Conservation (phyloP, 345 rosid species). For the Hirschfeldia incana region DNA sequence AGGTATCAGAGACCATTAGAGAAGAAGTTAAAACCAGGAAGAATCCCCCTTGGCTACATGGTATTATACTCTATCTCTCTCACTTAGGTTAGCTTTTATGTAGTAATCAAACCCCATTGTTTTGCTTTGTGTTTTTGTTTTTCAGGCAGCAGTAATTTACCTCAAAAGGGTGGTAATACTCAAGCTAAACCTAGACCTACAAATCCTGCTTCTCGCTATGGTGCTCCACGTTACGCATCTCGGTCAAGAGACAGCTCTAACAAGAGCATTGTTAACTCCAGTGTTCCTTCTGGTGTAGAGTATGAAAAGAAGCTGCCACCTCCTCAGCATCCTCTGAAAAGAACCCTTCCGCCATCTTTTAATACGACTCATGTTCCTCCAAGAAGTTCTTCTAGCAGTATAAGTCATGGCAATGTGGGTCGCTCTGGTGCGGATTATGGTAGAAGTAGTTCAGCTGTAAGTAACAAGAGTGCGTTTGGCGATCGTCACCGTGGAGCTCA, state of each 20-base stretch:
- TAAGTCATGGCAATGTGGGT: constrained; percentile 39
- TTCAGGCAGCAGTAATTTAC: constrained; percentile 10
- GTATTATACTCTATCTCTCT: constrained; percentile 22
- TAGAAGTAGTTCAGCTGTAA: constrained; percentile 27
- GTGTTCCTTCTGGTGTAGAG: constrained; percentile 46
- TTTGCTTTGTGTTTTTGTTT: neutral
- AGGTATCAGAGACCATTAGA: constrained; percentile 14
- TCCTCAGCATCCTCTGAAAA: constrained; percentile 63
- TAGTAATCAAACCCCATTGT: neutral
- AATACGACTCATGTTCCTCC: constrained; percentile 32
- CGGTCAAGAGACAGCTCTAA: constrained; percentile 41
- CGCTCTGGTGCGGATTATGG: constrained; percentile 41
- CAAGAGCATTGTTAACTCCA: constrained; percentile 47
- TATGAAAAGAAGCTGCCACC: constrained; percentile 49
- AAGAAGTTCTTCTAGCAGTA: constrained; percentile 29
- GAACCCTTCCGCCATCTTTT: constrained; percentile 67
- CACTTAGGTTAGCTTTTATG: neutral
- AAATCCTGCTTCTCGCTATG: constrained; percentile 21
- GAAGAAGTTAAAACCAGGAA: constrained; percentile 18
- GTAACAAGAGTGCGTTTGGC: constrained; percentile 36
- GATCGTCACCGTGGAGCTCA: constrained; percentile 45
- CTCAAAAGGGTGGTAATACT: constrained; percentile 2
- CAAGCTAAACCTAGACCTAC: constrained; percentile 25
- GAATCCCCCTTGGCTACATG: constrained; percentile 26
- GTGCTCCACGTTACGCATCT: constrained; percentile 27